Base-by-base conservation (phyloP, 352 stramenopile species). In the Pelagophyceae sp. region DNA sequence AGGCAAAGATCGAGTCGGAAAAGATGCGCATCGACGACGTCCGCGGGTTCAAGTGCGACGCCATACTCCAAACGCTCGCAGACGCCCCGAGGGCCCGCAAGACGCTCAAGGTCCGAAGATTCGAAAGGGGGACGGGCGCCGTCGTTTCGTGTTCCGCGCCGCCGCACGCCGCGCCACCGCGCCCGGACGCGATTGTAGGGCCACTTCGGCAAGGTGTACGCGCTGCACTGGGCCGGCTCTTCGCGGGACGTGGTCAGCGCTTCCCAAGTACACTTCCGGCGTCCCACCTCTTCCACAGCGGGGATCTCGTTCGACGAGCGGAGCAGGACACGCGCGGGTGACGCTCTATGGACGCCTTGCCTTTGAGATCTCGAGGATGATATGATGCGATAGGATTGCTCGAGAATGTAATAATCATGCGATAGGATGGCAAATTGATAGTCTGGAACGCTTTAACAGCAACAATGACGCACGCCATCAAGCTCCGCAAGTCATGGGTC, bases 161-260 rank as follows among this genome's bases (percentile, higher is more conserved):
- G n/a, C n/a, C n/a, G n/a, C n/a, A n/a, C n/a, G n/a, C n/a, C n/a
- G n/a, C n/a, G n/a, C n/a, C n/a, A n/a, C n/a, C n/a, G n/a, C n/a
- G n/a, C n/a, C n/a, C n/a, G n/a, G n/a, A n/a, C n/a, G n/a, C n/a
- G n/a, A n/a, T 25, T 98, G 98, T 82, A 98, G 83, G 96, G 96
- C 70, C 96, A 99, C 82, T 99, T 98, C 84, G 96, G 96, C 80
- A 99, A 99, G 86, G 96, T 99, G 76, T 98, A 98, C 83, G 93
- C 96, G 75, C 94, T 99, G 91, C 95, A 99, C 82, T 99, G 96
- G 96, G 91, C 92, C 58, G 89, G 92, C 38, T 92, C 98, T 83
- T 87, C 82, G 1, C 61, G 80, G 69, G 77, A 79, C n/a, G 54
- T 90, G 35, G 83, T 91, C 27, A 85, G 78, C 25, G 93, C 94